Evolutionary conservation across 495 filamentous ascomycete genomes (phyloP), one percentile per base, ranked within the genome.

Genomic region (Sordaria brevicollis): DNA sequence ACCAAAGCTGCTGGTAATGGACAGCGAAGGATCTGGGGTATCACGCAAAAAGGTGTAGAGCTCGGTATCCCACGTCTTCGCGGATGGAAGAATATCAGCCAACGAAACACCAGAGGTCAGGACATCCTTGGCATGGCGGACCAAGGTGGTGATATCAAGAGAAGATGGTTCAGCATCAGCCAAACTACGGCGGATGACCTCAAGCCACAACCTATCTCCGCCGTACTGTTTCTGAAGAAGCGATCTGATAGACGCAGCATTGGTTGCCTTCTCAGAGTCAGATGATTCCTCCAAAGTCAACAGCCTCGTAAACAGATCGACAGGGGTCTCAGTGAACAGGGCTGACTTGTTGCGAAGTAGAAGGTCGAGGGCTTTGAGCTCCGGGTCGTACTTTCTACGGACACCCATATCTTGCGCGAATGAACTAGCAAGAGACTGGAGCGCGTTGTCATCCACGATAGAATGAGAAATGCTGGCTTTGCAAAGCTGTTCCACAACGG

Each of bases 1-100:
- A 6, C 86, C 87, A 25, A 97, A 78, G 10, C 86, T 84, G 75
- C 88, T 92, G 5, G 90, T 91, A 8, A 96, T 85, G 9, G 92
- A 86, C 6, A 93, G 77, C 9, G 91, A 89, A 15, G 83, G 80
- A 54, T 85, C 86, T 15, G 91, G 89, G 29, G 81, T 73, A 6
- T 82, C 75, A 39, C 83, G 76, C 17, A 95, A 80, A 74, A 94
- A 89, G 2, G 80, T 83, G 0, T 67, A 71, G n/a, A 97, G 72
- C 49, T 82, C 78, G 5, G 76, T 41, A 70, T 73, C 75, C 86
- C 86, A 88, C 21, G 75, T 67, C 2, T 73, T 72, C 10, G 74
- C 74, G 38, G 76, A 82, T 13, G 86, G 86, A 62, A 86, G 76
- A 15, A 86, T 68, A 7, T 78, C 73, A 43, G 79, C 74, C n/a